These are phyloP conservation scores for Bremia lactucae DNA, from an alignment of 352 stramenopile genomes.

Conservation along the genomic window DNA sequence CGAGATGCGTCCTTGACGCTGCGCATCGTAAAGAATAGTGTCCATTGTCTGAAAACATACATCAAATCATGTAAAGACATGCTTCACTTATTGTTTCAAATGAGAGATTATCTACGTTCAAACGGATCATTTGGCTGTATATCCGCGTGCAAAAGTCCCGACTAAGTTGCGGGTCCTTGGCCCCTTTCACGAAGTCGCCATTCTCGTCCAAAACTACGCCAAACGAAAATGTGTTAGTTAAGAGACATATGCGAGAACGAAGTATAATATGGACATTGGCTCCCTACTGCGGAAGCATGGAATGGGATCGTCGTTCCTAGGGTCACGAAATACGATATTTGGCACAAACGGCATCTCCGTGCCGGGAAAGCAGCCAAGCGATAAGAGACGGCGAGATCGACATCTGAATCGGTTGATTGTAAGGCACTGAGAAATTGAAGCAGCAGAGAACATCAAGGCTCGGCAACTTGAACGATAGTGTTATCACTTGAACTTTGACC, in stretches of 20 bases:
- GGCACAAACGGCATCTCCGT: conserved; percentile 84
- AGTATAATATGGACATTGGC: not conserved
- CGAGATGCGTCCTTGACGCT: conserved; percentile 96
- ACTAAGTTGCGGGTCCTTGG: conserved; percentile 61
- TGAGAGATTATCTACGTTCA: conserved; percentile 41
- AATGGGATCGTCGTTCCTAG: conserved; percentile 70
- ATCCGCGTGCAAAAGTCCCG: conserved; percentile 75
- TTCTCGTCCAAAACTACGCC: conserved; percentile 72
- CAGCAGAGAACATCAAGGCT: conserved; percentile 11
- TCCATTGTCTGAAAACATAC: conserved; percentile 92
- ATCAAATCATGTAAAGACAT: not conserved
- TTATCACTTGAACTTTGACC: conserved; percentile 13
- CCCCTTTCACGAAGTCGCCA: conserved; percentile 65
- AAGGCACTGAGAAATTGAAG: conserved; percentile 5
- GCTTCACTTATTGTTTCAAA: not conserved
- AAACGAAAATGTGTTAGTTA: conserved; percentile 3
- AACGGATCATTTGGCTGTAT: conserved; percentile 77
- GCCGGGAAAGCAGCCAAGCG: conserved; percentile 55
- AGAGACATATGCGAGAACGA: not conserved
- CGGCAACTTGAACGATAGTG: conserved; percentile 7
- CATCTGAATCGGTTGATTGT: not conserved
- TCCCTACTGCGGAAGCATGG: conserved; percentile 84
- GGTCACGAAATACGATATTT: conserved; percentile 81
- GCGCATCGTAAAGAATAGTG: conserved; percentile 93
- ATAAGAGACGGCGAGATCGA: conserved; percentile 5